Base-by-base conservation (phyloP, 352 stramenopile species). In the Phytophthora vignae region DNA sequence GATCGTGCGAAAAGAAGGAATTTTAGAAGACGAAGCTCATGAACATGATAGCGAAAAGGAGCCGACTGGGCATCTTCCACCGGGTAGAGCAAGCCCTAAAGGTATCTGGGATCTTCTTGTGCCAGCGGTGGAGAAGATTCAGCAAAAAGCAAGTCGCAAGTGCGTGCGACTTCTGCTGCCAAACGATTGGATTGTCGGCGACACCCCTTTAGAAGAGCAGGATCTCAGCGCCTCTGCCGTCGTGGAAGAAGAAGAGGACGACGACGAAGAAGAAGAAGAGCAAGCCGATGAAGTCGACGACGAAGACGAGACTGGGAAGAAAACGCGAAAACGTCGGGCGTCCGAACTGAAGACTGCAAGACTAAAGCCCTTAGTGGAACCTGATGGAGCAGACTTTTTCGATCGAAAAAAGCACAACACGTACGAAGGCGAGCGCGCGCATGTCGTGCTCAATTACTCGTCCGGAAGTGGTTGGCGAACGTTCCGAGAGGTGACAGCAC, bases 141-240 rank as follows among this genome's bases (percentile, higher is more conserved):
- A 85, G 9, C 77, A 89, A 46, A 95, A 95, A 53, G 88, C 86
- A 11, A 82, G 76, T 46, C 82, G 83, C 17, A 85, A 90, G 31
- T 74, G 81, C 44, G 83, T 91, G 17, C 57, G 71, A 2, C 57
- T 95, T 14, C 53, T 91, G 5, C 59, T 95, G 9, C 86, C 88
- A 8, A 70, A 88, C 6, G 86, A 92, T 55, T 91, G 82, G 58
- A 77, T 87, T 22, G 82, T 94, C 0, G 86, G 88, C 0, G 82
- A 91, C 2, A 68, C 60, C 3, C 14, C 64, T n/a, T 19, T 95
- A 25, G 81, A 90, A 38, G 75, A 88, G 19, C 69, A 86, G 8
- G 73, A 79, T 58, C 42, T 66, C 5, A 68, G n/a, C 6, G 25
- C n/a, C 17, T 17, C 58, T 15, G 60, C 19, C 57, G 73, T 78